Conservation (phyloP, 1,139 yeast genomes). For the Geotrichum klebahnii region DNA sequence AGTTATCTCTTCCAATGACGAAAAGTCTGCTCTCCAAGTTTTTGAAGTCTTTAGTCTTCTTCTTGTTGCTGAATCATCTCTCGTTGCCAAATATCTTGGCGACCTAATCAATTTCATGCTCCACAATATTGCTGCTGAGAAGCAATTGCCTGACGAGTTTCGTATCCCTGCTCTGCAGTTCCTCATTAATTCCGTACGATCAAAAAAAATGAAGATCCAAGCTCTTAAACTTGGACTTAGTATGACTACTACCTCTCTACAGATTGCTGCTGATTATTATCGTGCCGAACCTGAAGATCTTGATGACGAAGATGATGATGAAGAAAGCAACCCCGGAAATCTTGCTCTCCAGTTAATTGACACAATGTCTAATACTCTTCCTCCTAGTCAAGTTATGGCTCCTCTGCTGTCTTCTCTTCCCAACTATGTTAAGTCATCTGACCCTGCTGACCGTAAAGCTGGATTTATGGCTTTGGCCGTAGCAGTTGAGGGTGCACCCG, state of each 20-base stretch:
- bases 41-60: slow-evolving; percentile 84
- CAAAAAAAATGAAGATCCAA: slow-evolving; percentile 51
- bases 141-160: slow-evolving; percentile 69
- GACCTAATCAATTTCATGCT: slow-evolving; percentile 68
- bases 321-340: slow-evolving; percentile 75
- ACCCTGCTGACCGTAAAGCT: slow-evolving; percentile 81
- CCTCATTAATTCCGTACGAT: slow-evolving; percentile 75
- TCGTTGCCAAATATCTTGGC: slow-evolving; percentile 72
- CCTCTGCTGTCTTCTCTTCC: slow-evolving; percentile 73
- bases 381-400: slow-evolving; percentile 85
- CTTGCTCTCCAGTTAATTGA: slow-evolving; percentile 80
- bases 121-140: slow-evolving; percentile 63
- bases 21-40: slow-evolving; percentile 65
- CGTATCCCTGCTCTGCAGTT: slow-evolving; percentile 83
- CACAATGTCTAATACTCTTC: slow-evolving; percentile 73
- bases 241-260: slow-evolving; percentile 67
- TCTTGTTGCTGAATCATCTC: slow-evolving; percentile 66
- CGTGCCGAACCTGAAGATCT: slow-evolving; percentile 58
- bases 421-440: slow-evolving; percentile 57
- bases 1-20: slow-evolving; percentile 65
- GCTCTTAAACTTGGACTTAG: slow-evolving; percentile 74
- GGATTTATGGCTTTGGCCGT: slow-evolving; percentile 78
- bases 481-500: slow-evolving; percentile 91
- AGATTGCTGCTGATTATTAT: slow-evolving; percentile 75
- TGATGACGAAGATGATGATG: slow-evolving; percentile 82